phyloP scores from a whole-genome alignment of 257 asterid genomes.

The Solanum medicagineum region DNA sequence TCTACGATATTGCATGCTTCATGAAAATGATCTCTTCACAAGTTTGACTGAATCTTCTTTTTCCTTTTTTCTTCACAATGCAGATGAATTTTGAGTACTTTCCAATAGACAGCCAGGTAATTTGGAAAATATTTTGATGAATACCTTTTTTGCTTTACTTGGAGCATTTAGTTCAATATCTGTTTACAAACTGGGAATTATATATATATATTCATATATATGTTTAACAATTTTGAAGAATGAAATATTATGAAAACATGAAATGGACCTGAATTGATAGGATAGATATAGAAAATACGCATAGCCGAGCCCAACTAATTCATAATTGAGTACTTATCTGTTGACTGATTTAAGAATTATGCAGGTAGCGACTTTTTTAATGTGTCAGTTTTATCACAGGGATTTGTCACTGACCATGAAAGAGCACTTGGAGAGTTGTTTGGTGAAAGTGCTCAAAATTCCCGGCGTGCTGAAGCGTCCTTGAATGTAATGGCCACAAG shows the following conservation, averaged over 20 bases:
- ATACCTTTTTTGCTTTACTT: not conserved
- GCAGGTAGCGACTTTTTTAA: not conserved
- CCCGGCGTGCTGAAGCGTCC: constrained; percentile 46
- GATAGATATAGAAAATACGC: not conserved
- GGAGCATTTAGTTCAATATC: not conserved
- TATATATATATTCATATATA: not conserved
- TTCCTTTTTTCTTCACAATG: constrained; percentile 9
- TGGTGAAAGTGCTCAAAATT: constrained; percentile 53
- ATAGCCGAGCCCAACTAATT: not conserved
- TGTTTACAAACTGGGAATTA: not conserved
- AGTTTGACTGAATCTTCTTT: not conserved
- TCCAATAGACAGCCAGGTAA: constrained; percentile 85
- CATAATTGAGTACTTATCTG: not conserved
- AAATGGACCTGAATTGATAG: not conserved
- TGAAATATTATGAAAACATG: not conserved
- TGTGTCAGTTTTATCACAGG: constrained; percentile 32
- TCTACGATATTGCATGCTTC: not conserved
- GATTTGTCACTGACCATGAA: constrained; percentile 84
- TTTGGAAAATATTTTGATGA: not conserved
- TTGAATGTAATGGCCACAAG: constrained; percentile 71
- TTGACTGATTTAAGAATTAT: not conserved
- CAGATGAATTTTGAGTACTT: constrained; percentile 98
- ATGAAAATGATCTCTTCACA: not conserved
- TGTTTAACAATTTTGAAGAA: not conserved
- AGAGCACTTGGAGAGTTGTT: constrained; percentile 80